Conservation (phyloP, 495 filamentous ascomycete genomes). For the Aspergillus baeticus region DNA sequence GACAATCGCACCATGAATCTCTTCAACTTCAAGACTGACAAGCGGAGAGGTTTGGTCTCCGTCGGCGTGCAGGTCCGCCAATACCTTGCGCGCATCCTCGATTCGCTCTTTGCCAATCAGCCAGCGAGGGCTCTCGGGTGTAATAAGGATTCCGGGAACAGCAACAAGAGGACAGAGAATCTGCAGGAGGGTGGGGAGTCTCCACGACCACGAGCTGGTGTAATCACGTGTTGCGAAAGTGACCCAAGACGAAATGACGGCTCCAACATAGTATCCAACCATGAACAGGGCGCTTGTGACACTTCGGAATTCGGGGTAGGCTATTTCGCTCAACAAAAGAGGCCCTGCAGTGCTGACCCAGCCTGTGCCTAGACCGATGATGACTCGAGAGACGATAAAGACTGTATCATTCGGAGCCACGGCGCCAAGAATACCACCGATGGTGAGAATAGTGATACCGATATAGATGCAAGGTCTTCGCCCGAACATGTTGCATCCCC, state of each 20-base stretch:
- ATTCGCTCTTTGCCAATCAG: slow-evolving; percentile 32
- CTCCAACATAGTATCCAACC: slow-evolving; percentile 61
- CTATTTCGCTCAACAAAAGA: slow-evolving; percentile 61
- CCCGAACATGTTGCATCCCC: slow-evolving; percentile 1
- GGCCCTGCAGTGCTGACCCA: slow-evolving; percentile 57
- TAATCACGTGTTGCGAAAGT: slow-evolving; percentile 28
- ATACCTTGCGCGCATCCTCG: slow-evolving; percentile 34
- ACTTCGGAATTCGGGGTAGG: slow-evolving; percentile 61
- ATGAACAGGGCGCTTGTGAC: slow-evolving; percentile 63
- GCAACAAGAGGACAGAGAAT: slow-evolving; percentile 42
- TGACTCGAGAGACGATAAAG: slow-evolving; percentile 60
- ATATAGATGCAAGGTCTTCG: slow-evolving; percentile 46
- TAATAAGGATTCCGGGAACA: slow-evolving; percentile 37
- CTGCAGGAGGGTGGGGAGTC: slow-evolving; percentile 52
- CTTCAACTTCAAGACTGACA: slow-evolving; percentile 24
- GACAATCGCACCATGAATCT: slow-evolving; percentile 24
- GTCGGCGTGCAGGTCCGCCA: slow-evolving; percentile 31
- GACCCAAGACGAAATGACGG: slow-evolving; percentile 36
- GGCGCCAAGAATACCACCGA: slow-evolving; percentile 57
- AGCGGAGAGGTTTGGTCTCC: slow-evolving; percentile 21
- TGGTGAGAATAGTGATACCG: slow-evolving; percentile 57
- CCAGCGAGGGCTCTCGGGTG: slow-evolving; percentile 47
- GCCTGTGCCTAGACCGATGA: slow-evolving; percentile 60
- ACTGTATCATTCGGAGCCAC: slow-evolving; percentile 38
- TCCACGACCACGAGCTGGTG: slow-evolving; percentile 45